A percentile compares a stretch with the other conserved stretches of the same genome.
Evolutionary conservation across 1,284 basidiomycete species (phyloP).

Genomic region (Sparassis latifolia): DNA sequence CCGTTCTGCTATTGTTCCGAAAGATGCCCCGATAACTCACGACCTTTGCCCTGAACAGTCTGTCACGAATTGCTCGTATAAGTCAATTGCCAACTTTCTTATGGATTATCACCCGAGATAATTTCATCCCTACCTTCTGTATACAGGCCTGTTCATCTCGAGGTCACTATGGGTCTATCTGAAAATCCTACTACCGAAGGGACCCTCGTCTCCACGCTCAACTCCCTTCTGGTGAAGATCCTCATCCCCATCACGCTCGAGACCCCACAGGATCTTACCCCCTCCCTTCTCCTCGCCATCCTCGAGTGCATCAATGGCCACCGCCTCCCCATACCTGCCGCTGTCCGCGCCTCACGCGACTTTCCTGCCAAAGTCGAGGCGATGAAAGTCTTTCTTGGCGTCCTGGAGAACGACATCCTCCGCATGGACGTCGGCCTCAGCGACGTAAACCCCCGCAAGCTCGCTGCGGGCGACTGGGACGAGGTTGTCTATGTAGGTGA

Average conservation of each 20-base stretch:
- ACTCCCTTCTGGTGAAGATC: slow-evolving; percentile 44
- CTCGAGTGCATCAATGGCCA: slow-evolving; percentile 50
- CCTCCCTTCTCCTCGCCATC: slow-evolving; percentile 59
- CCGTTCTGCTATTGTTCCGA: no score
- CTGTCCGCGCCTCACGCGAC: slow-evolving; percentile 35
- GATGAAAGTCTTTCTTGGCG: slow-evolving; percentile 75
- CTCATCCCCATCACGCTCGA: slow-evolving; percentile 46
- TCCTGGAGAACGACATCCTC: slow-evolving; percentile 64
- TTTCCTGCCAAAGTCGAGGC: slow-evolving; percentile 39
- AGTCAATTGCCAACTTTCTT: no score
- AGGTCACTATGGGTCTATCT: no score
- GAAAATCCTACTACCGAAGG: not conserved
- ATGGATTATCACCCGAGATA: no score
- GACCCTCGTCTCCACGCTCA: slow-evolving; percentile 27
- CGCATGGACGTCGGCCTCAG: slow-evolving; percentile 52
- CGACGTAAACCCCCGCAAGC: slow-evolving; percentile 51
- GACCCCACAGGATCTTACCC: slow-evolving; percentile 63
- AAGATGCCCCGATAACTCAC: no score
- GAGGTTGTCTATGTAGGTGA: slow-evolving; percentile 59
- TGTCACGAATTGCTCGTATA: no score
- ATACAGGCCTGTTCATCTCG: no score
- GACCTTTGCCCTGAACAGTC: no score
- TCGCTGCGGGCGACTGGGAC: slow-evolving; percentile 55
- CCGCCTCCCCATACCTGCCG: slow-evolving; percentile 39
- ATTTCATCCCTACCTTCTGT: no score